A percentile compares a stretch with the other conserved stretches of the same genome.
These are phyloP conservation scores for Penicillium canescens DNA, from an alignment of 495 filamentous ascomycete species.

Conservation along the genomic window DNA sequence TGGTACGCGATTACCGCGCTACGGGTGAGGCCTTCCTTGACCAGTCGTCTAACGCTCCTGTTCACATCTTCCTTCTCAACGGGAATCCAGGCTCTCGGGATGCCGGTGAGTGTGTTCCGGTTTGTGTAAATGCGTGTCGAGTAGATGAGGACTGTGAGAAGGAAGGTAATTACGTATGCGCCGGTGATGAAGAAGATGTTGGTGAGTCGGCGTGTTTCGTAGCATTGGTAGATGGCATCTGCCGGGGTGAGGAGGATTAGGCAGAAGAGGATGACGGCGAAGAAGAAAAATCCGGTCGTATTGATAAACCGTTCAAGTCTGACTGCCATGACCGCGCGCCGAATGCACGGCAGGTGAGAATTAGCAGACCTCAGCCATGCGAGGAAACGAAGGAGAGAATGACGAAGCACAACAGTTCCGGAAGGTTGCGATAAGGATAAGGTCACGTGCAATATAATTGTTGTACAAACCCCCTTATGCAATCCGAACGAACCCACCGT, in stretches of 20 bases:
- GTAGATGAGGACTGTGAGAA: slow-evolving; percentile 76
- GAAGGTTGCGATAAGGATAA: slow-evolving; percentile 5
- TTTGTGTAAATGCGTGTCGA: slow-evolving; percentile 86
- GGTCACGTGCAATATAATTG: background rate
- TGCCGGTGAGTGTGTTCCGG: slow-evolving; percentile 71
- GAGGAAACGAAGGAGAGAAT: background rate
- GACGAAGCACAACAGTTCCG: background rate
- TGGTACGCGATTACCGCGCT: slow-evolving; percentile 84
- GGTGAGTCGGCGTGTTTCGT: slow-evolving; percentile 60
- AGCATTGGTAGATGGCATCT: slow-evolving; percentile 80
- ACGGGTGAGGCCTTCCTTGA: slow-evolving; percentile 65
- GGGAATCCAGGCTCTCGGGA: slow-evolving; percentile 82
- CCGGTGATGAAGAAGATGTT: slow-evolving; percentile 85
- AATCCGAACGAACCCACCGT: too few species aligned
- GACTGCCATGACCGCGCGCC: slow-evolving; percentile 43
- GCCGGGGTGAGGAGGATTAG: slow-evolving; percentile 80
- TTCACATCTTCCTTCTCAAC: slow-evolving; percentile 73
- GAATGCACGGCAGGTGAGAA: slow-evolving; percentile 10
- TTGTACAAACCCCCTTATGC: background rate
- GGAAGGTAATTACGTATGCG: slow-evolving; percentile 71
- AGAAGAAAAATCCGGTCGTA: slow-evolving; percentile 72
- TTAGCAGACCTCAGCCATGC: slow-evolving; percentile 4
- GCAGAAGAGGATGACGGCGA: slow-evolving; percentile 70
- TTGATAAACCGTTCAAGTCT: slow-evolving; percentile 79
- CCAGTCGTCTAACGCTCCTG: slow-evolving; percentile 70